Base-by-base conservation (phyloP, 2,329 filamentous ascomycete genomes). In the Xylariaceae sp. region DNA sequence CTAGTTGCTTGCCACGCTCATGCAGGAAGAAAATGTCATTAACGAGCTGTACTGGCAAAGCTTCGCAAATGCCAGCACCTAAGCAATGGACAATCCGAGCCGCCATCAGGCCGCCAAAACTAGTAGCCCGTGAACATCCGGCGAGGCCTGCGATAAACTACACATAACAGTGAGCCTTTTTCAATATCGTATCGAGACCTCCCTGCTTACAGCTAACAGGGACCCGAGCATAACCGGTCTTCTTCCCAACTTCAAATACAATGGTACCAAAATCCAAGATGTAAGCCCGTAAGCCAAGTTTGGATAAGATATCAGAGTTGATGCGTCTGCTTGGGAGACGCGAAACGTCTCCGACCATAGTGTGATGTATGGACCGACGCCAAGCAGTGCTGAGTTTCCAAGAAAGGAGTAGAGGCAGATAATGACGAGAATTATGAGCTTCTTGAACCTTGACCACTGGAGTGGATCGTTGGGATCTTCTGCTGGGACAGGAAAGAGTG, bases 401-500 rank as follows among this genome's bases (percentile, higher is more conserved):
- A 85, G 73, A 65, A 85, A 85, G 0, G 81, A 84, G 61, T 84
- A 85, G 1, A 77, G 56, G 3, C 79, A 77, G 56, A 77, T 78
- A 43, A 82, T 74, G 29, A 81, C 65, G 8, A 85, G 70, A 40
- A 86, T 85, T 63, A 76, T 72, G 1, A 73, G 77, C 67, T 85
- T 85, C 71, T 83, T 85, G 60, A 70, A 74, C 23, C 68, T 72
- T 2, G 79, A 65, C 83, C 56, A 59, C 30, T 60, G 50, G 8
- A 84, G 72, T 6, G 82, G 82, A 64, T 85, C 82, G 54, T 85
- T 85, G 1, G 82, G 82, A 60, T 85, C 82, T 49, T 83, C 77
- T 1, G 81, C 79, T 2, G 83, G 82, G 1, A 85, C 82, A 1
- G 83, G 82, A 59, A 80, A 85, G 3, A 85, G 72, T 2, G 83